These are phyloP conservation scores for Fonsecaea erecta DNA, from an alignment of 2,329 filamentous ascomycete genomes.

Conservation along the genomic window DNA sequence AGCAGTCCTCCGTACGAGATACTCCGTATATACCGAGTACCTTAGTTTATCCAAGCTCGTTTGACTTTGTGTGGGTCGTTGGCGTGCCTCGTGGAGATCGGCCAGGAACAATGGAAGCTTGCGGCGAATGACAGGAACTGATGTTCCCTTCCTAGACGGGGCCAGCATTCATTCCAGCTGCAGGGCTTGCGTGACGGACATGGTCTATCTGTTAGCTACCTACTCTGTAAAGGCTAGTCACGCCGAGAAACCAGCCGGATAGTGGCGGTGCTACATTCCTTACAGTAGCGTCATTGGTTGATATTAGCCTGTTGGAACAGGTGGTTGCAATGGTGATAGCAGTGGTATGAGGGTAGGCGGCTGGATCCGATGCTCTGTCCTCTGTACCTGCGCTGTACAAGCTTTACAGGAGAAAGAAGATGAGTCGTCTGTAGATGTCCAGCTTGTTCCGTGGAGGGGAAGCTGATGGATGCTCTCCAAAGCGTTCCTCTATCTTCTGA, in stretches of 20 bases:
- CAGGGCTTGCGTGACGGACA: slow-evolving; percentile 1
- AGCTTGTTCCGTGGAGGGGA: not conserved
- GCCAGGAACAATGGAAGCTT: slow-evolving; percentile 15
- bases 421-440: not conserved
- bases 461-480: not conserved
- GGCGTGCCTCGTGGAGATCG: not conserved
- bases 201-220: not conserved
- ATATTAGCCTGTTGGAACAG: slow-evolving; percentile 2
- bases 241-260: not conserved
- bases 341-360: not conserved
- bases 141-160: not conserved
- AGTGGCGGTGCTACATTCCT: not conserved
- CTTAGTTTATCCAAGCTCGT: not conserved
- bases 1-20: not conserved
- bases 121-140: slow-evolving; percentile 16
- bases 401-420: not conserved
- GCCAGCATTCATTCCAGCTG: not conserved
- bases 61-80: not conserved
- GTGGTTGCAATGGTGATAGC: not conserved
- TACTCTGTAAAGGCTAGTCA: not conserved
- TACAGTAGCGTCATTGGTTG: not conserved
- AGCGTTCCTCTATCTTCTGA: not conserved
- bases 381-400: not conserved
- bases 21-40: not conserved
- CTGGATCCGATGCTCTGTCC: not conserved